phyloP scores from a whole-genome alignment of 768 basidiomycete species.

The Lactifluus rugatus region DNA sequence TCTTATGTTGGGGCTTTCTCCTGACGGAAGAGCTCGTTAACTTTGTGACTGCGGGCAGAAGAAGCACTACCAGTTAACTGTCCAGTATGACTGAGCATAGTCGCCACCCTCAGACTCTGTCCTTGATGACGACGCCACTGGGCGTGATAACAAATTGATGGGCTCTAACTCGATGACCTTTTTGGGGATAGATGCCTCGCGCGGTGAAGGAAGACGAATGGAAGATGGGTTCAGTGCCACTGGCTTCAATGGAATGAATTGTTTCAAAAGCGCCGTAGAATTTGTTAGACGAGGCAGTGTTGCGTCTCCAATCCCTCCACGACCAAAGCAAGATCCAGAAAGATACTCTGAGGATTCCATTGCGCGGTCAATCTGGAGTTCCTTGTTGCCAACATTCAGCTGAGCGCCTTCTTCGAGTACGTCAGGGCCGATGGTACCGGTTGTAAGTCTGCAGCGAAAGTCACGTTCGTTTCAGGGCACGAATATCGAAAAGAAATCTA shows the following conservation, averaged over 20 bases:
- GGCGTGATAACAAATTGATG: slow-evolving; percentile 22
- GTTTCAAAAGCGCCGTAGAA: slow-evolving; percentile 27
- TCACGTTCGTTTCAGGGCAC: neutral
- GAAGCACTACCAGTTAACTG: slow-evolving; percentile 51
- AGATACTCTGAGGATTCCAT: slow-evolving; percentile 47
- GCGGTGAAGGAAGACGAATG: slow-evolving; percentile 18
- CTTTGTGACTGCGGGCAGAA: neutral
- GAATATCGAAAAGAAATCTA: neutral
- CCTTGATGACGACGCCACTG: slow-evolving; percentile 3
- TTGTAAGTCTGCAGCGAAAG: slow-evolving; percentile 35
- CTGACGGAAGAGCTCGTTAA: slow-evolving; percentile 29
- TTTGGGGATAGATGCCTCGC: slow-evolving; percentile 20
- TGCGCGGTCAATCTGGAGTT: slow-evolving; percentile 53
- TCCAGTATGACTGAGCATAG: slow-evolving; percentile 41
- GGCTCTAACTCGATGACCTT: slow-evolving; percentile 34
- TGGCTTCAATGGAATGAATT: slow-evolving; percentile 25
- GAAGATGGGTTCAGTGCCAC: slow-evolving; percentile 26
- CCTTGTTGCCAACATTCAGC: slow-evolving; percentile 41
- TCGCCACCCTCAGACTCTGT: slow-evolving; percentile 12
- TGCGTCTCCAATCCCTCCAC: slow-evolving; percentile 21
- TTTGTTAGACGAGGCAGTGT: slow-evolving; percentile 18
- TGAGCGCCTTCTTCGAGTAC: slow-evolving; percentile 31
- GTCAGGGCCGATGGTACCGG: slow-evolving; percentile 38
- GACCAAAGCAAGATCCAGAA: slow-evolving; percentile 57
- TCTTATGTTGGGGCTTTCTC: slow-evolving; percentile 65